Evolutionary conservation across 179 eudicot species (phyloP), one percentile per base, ranked within the genome.

Genomic region (Camellia oleifera): DNA sequence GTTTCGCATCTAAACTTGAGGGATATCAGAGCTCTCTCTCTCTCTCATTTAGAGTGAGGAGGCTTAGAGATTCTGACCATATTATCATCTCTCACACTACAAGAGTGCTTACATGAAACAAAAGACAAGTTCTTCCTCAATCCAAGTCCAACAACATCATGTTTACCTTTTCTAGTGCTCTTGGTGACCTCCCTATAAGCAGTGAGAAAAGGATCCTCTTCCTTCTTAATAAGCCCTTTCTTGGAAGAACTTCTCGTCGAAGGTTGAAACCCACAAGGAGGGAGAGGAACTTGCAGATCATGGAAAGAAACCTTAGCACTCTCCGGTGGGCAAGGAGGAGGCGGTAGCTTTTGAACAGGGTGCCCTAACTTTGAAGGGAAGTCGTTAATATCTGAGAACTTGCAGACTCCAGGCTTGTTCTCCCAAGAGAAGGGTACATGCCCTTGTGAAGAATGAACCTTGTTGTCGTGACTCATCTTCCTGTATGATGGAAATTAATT

Each of bases 371-470:
- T 45, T 4, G 58, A 6, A 50, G 26, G 4, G 74, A 5, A n/a
- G 15, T 70, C 15, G 6, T 4, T 7, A 5, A 9, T 15, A 2
- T 12, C 11, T 3, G 20, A 44, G 15, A 32, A 61, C 74, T 84
- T 87, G 82, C 79, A 66, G 3, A 80, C 85, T 20, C 87, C 89
- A 48, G 89, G 86, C 69, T 62, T 79, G 67, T 84, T 84, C 71
- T 87, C 89, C 89, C 89, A 87, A 17, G 87, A 81, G 63, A 83
- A 86, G 69, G 88, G 86, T 5, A 81, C 74, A 0, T 52, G 72
- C 65, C 84, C 77, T 66, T 61, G 6, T 48, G 52, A 7, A 11
- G 52, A 7, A 11, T 65, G 85, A 62, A 80, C 80, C 56, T 77
- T 74, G 8, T 32, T 32, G 40, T 32, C 40, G 40, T 12, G 72